Percentiles rank a stretch among this genome's conserved stretches.
Conservation (phyloP, 257 asterid genomes). For the Schizonepeta tenuifolia region DNA sequence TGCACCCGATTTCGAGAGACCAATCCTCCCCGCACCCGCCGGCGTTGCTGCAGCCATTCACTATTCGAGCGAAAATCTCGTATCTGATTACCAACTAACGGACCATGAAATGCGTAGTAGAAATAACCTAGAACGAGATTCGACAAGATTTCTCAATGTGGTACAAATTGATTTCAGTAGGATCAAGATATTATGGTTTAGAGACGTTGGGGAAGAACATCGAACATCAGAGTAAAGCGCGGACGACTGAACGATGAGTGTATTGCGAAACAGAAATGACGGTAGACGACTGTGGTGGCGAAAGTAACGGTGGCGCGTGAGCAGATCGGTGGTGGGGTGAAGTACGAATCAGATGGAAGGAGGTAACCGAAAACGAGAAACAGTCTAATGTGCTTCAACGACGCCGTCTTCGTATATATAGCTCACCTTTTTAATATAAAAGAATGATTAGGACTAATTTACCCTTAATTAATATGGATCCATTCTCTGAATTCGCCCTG, state of each 20-base stretch:
- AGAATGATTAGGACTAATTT: too few relatives aligned
- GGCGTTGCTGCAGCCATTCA: conserved; percentile 53
- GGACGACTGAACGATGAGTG: not conserved
- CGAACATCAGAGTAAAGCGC: not conserved
- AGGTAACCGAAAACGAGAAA: not conserved
- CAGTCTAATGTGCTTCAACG: too few relatives aligned
- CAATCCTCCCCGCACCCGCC: conserved; percentile 46
- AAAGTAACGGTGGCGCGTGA: not conserved
- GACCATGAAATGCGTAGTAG: conserved; percentile 8
- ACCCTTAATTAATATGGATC: too few relatives aligned
- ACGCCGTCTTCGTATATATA: too few relatives aligned
- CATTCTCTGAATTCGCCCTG: too few relatives aligned
- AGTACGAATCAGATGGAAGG: not conserved
- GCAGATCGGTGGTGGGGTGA: not conserved
- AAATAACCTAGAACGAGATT: conserved; percentile 10
- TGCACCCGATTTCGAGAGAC: conserved; percentile 77
- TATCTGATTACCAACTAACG: conserved; percentile 3
- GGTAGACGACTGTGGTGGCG: not conserved
- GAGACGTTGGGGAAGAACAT: not conserved
- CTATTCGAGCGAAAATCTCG: conserved; percentile 24
- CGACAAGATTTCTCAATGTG: not conserved
- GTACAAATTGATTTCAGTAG: not conserved
- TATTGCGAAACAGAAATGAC: not conserved
- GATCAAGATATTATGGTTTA: not conserved
- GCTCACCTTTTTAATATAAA: too few relatives aligned